Conservation (phyloP, 305 asterid species). For the Striga hermonthica region DNA sequence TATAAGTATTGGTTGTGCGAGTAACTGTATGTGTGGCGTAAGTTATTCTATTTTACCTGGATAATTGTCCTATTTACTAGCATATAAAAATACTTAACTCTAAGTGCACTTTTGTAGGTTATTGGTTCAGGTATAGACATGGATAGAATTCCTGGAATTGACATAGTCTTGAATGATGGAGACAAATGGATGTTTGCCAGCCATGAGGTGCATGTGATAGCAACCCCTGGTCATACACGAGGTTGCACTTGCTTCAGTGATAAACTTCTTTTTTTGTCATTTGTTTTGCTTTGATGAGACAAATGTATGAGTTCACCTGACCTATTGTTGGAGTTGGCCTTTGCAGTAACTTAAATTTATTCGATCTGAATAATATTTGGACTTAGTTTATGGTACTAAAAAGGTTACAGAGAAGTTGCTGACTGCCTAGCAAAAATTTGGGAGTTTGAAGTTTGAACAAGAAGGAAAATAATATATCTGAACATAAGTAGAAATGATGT, state of each 20-base stretch:
- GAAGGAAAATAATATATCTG: neutral
- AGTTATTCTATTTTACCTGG: conserved; percentile 2
- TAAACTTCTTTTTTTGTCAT: conserved; percentile 21
- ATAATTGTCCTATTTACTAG: conserved; percentile 16
- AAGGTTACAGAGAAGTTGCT: neutral
- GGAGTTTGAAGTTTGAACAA: neutral
- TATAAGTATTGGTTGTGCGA: neutral
- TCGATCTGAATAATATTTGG: conserved; percentile 1
- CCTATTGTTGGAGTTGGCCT: conserved; percentile 9
- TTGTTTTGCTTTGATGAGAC: conserved; percentile 15
- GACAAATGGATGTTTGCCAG: conserved; percentile 99
- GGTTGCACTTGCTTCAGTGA: conserved; percentile 43
- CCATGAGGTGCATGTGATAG: conserved; percentile 84
- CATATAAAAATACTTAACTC: conserved; percentile 11
- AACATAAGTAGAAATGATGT: no score
- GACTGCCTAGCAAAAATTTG: neutral
- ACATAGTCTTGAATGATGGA: conserved; percentile 77
- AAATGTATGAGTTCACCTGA: conserved; percentile 23
- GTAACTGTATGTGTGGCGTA: neutral
- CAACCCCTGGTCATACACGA: conserved; percentile 93
- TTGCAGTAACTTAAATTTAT: neutral
- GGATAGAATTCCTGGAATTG: conserved; percentile 96
- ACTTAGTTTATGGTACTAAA: conserved; percentile 10
- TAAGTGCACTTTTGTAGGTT: conserved; percentile 47
- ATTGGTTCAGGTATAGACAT: conserved; percentile 76